Conservation (phyloP, 441 rosid genomes). For the Populus hybrid region DNA sequence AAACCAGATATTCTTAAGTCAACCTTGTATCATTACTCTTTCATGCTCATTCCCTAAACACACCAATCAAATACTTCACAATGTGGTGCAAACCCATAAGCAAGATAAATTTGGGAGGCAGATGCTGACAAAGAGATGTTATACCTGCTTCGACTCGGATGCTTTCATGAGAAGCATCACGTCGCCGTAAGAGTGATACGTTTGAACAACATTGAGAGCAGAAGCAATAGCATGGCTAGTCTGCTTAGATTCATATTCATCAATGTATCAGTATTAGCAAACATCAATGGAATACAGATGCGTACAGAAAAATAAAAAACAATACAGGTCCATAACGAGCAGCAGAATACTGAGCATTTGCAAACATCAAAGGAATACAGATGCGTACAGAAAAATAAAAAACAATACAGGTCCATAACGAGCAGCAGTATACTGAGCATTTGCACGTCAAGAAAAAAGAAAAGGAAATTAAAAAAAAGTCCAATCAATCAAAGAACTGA, state of each 20-base stretch:
- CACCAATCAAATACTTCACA: neutral
- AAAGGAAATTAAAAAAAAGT: neutral
- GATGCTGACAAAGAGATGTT: constrained; percentile 4
- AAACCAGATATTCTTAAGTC: neutral
- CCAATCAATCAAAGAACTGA: neutral
- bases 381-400: neutral
- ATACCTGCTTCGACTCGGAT: constrained; percentile 58
- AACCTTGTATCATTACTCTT: neutral
- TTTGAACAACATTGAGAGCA: constrained; percentile 78
- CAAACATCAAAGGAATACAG: constrained; percentile 6
- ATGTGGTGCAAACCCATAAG: constrained; percentile 1
- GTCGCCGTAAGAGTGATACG: constrained; percentile 90
- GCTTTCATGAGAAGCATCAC: constrained; percentile 76
- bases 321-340: neutral
- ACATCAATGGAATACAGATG: constrained; percentile 7
- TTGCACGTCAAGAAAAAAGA: neutral
- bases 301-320: neutral
- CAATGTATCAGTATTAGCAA: neutral
- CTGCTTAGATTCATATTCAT: constrained; percentile 43
- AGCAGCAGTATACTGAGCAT: neutral
- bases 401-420: neutral
- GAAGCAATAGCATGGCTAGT: constrained; percentile 68
- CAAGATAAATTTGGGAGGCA: constrained; percentile 12
- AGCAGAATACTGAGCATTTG: neutral
- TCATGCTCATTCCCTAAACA: neutral